Percentiles rank a stretch among this genome's conserved stretches.
Conservation (phyloP, 805 yeast genomes). For the Nakazawaea sp. region DNA sequence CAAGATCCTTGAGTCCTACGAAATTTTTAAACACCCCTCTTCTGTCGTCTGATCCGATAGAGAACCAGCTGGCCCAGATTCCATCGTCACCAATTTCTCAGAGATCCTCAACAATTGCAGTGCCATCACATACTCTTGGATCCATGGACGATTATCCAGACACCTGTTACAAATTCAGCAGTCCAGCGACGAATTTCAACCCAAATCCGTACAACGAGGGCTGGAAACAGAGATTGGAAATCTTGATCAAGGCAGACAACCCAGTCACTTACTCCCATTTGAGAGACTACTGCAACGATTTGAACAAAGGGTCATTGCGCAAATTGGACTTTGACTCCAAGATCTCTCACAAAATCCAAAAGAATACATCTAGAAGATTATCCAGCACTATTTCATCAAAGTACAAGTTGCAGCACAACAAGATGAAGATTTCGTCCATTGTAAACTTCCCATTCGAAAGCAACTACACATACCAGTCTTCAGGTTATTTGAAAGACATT, state of each 20-base stretch:
- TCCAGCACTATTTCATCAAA: slow-evolving; percentile 11
- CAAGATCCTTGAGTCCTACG: slow-evolving; percentile 25
- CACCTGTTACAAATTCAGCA: slow-evolving; percentile 27
- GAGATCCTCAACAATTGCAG: slow-evolving; percentile 11
- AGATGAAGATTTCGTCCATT: slow-evolving; percentile 12
- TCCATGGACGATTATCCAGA: slow-evolving; percentile 22
- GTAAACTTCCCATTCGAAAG: slow-evolving; percentile 46
- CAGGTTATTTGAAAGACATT: slow-evolving; percentile 42
- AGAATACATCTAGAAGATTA: slow-evolving; percentile 8
- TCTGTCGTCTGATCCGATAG: slow-evolving; percentile 3
- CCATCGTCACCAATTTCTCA: slow-evolving; percentile 22
- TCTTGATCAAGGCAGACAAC: slow-evolving; percentile 34
- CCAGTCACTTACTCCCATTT: slow-evolving; percentile 30
- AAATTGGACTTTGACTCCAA: slow-evolving; percentile 9
- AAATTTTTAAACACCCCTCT: slow-evolving; percentile 9
- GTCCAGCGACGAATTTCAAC: slow-evolving; percentile 19
- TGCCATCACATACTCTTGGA: background rate
- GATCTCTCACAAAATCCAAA: slow-evolving; percentile 11
- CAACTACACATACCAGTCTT: slow-evolving; percentile 41
- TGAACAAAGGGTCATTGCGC: slow-evolving; percentile 17
- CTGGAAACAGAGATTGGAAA: slow-evolving; percentile 36
- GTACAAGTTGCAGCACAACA: background rate
- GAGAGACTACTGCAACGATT: slow-evolving; percentile 26
- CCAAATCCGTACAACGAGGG: slow-evolving; percentile 32
- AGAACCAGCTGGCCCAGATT: slow-evolving; percentile 11